These are phyloP conservation scores for Curvularia eragrostidis DNA, from an alignment of 2,329 filamentous ascomycete genomes.

Conservation along the genomic window DNA sequence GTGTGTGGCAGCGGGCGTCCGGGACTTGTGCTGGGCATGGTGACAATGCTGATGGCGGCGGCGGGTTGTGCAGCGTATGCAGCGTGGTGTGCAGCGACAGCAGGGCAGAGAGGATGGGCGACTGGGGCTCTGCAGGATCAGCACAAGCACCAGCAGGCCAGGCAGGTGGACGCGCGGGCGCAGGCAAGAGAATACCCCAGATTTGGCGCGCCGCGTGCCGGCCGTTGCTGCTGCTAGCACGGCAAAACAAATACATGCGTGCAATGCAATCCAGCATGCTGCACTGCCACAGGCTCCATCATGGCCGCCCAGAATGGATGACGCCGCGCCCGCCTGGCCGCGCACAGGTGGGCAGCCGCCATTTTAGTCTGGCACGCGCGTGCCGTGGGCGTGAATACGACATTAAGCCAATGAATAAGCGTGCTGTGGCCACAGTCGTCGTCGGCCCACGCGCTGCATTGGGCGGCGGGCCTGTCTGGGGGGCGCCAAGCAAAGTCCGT, in stretches of 20 bases:
- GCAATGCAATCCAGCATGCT: slow-evolving; percentile 21
- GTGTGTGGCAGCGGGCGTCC: background rate
- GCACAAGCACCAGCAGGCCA: no score
- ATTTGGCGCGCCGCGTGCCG: slow-evolving; percentile 22
- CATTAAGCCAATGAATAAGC: slow-evolving; percentile 25
- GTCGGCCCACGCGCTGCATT: slow-evolving; percentile 12
- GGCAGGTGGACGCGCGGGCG: no score
- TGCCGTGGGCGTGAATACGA: slow-evolving; percentile 27
- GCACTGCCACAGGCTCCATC: slow-evolving; percentile 32
- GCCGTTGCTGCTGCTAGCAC: slow-evolving; percentile 9
- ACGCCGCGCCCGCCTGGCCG: slow-evolving; percentile 24
- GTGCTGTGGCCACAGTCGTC: slow-evolving; percentile 16
- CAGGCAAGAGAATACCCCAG: slow-evolving; percentile 8
- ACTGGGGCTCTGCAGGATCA: background rate
- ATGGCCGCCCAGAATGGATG: slow-evolving; percentile 16
- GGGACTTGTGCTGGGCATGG: no score
- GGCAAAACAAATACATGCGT: slow-evolving; percentile 11
- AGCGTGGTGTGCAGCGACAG: background rate
- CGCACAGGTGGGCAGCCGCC: slow-evolving; percentile 21
- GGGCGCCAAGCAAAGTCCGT: slow-evolving; percentile 7
- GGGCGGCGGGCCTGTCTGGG: slow-evolving; percentile 11
- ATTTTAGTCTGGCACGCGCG: slow-evolving; percentile 28
- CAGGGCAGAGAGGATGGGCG: no score
- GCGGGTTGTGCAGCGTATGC: no score
- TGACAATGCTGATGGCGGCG: no score